Evolutionary conservation across 306 rosid species (phyloP).

Genomic region (Cicer cuneatum): DNA sequence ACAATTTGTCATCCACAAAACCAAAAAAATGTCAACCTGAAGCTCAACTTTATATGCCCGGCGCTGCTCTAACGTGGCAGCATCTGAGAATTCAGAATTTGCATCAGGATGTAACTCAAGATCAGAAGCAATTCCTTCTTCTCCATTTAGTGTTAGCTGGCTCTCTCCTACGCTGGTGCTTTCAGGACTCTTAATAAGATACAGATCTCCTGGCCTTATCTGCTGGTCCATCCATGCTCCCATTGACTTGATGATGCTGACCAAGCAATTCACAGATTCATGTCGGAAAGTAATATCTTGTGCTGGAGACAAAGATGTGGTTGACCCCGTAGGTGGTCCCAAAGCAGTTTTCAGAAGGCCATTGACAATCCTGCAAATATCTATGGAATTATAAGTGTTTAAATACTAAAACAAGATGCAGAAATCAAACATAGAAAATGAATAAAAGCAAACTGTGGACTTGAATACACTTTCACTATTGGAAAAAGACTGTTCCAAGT

Average conservation of each 20-base stretch:
- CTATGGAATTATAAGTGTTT: slow-evolving; percentile 82
- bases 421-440: slow-evolving; percentile 37
- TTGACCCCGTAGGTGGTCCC: slow-evolving; percentile 97
- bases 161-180: slow-evolving; percentile 62
- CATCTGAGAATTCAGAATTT: slow-evolving; percentile 79
- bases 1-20: slow-evolving; percentile 23
- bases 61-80: slow-evolving; percentile 93
- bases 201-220: slow-evolving; percentile 68
- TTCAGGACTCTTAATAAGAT: slow-evolving; percentile 66
- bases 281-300: slow-evolving; percentile 95
- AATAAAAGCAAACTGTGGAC: slow-evolving; percentile 23
- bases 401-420: slow-evolving; percentile 63
- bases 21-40: slow-evolving; percentile 67
- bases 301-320: slow-evolving; percentile 83
- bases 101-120: slow-evolving; percentile 76
- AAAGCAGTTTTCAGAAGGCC: slow-evolving; percentile 98
- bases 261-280: slow-evolving; percentile 96
- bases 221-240: slow-evolving; percentile 99
- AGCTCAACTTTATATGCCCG: slow-evolving; percentile 93
- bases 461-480: slow-evolving; percentile 2
- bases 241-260: slow-evolving; percentile 87
- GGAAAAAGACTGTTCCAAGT: slow-evolving; percentile 33
- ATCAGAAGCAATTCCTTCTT: slow-evolving; percentile 82
- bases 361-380: slow-evolving; percentile 97
- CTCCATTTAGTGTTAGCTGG: slow-evolving; percentile 61